phyloP scores from a whole-genome alignment of 2,329 filamentous ascomycete genomes.

The Magnaporthales sp. region DNA sequence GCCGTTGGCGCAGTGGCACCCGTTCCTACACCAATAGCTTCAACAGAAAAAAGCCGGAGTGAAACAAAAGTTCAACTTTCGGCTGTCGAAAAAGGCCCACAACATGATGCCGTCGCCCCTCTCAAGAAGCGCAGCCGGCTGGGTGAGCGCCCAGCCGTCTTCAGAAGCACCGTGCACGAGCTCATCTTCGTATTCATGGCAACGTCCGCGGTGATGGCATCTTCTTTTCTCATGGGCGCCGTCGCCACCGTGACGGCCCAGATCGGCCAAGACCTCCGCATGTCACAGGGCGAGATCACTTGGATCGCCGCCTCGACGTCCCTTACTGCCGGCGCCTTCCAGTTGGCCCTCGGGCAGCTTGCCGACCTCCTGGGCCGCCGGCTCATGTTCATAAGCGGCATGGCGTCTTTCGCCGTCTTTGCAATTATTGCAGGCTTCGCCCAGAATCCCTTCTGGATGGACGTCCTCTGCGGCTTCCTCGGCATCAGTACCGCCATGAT shows the following conservation, averaged over 20 bases:
- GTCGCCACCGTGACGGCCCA: conserved; percentile 54
- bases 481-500: conserved; percentile 57
- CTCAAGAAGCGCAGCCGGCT: conserved; percentile 7
- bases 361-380: conserved; percentile 60
- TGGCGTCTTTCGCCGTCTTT: conserved; percentile 49
- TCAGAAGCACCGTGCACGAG: conserved; percentile 54
- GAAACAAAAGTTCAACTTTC: neutral
- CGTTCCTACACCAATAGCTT: neutral
- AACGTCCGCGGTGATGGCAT: conserved; percentile 58
- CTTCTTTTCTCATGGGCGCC: conserved; percentile 48
- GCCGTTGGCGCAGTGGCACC: neutral
- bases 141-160: conserved; percentile 44
- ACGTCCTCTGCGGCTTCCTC: conserved; percentile 54
- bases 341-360: conserved; percentile 57
- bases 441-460: conserved; percentile 46
- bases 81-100: neutral
- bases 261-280: conserved; percentile 48
- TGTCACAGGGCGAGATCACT: conserved; percentile 57
- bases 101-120: neutral
- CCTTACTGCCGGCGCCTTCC: conserved; percentile 55
- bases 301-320: conserved; percentile 58
- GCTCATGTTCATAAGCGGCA: conserved; percentile 47
- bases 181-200: conserved; percentile 56
- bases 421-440: conserved; percentile 51
- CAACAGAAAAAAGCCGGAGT: neutral